Conservation (phyloP, 2,329 filamentous ascomycete genomes). For the Botryotinia calthae region DNA sequence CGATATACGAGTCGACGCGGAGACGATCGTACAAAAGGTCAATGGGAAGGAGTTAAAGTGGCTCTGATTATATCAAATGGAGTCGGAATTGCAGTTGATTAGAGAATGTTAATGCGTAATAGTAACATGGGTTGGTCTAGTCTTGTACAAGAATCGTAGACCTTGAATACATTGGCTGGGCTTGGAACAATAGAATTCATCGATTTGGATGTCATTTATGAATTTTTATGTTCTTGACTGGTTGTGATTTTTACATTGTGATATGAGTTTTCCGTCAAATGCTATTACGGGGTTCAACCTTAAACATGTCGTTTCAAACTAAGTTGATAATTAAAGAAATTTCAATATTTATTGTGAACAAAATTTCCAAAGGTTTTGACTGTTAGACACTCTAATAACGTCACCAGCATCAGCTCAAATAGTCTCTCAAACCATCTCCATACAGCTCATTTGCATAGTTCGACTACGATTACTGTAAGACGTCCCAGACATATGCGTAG, state of each 20-base stretch:
- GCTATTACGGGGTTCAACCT: background rate
- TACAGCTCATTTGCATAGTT: background rate
- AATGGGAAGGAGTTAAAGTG: background rate
- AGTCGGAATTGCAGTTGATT: background rate
- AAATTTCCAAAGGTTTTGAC: background rate
- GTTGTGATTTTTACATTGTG: background rate
- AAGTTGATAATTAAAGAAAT: background rate
- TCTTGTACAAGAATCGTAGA: background rate
- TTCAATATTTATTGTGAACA: background rate
- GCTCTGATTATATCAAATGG: background rate
- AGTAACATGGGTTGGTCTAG: background rate
- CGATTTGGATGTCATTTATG: background rate
- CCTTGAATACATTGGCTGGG: background rate
- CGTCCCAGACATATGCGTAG: accelerated
- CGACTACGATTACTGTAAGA: background rate
- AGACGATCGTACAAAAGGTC: background rate
- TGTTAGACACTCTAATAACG: background rate
- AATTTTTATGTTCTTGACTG: background rate
- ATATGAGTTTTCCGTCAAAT: background rate
- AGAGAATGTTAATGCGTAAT: background rate
- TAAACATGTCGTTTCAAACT: background rate
- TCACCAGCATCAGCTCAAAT: background rate
- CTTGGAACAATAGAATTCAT: background rate
- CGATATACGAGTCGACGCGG: background rate
- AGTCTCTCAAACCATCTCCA: background rate